Evolutionary conservation across 208 protist genomes (phyloP).

Genomic region (Leishmania martiniquensis): DNA sequence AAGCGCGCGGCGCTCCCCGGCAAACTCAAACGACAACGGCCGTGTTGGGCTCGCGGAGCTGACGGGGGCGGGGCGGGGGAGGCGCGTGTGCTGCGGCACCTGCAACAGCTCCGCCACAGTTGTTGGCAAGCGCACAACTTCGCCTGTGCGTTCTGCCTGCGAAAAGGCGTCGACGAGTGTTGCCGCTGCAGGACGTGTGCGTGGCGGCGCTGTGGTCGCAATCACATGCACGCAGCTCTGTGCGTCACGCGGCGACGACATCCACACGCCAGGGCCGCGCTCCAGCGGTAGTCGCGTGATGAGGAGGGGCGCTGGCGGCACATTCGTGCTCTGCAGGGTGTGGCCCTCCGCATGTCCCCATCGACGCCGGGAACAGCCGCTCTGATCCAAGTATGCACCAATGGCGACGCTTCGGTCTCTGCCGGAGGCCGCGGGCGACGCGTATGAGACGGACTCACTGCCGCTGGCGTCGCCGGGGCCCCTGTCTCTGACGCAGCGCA

Average conservation of each 20-base stretch:
- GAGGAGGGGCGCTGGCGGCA: slow-evolving; percentile 25
- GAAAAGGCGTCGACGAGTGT: slow-evolving; percentile 17
- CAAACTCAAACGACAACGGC: background rate
- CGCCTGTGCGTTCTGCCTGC: slow-evolving; percentile 13
- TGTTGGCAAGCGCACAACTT: slow-evolving; percentile 35
- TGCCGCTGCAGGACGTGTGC: background rate
- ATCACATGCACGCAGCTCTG: slow-evolving; percentile 5
- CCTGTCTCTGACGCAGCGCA: background rate
- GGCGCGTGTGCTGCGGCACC: slow-evolving; percentile 28
- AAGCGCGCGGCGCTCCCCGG: background rate
- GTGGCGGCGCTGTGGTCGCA: slow-evolving; percentile 14
- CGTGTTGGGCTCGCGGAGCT: background rate
- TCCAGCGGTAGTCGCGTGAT: slow-evolving; percentile 66
- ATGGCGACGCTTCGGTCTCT: background rate
- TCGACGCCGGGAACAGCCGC: slow-evolving; percentile 21
- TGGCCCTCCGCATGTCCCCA: background rate
- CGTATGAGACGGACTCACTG: background rate
- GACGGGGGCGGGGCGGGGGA: slow-evolving; percentile 3
- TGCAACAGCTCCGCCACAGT: slow-evolving; percentile 26
- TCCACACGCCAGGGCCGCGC: slow-evolving; percentile 72
- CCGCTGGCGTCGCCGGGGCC: background rate
- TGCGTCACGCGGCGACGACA: slow-evolving; percentile 16
- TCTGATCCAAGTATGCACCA: background rate
- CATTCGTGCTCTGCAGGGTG: background rate
- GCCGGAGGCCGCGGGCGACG: background rate